Percentiles rank a stretch among this genome's conserved stretches.
These are phyloP conservation scores for Xanthoconium stramineum DNA, from an alignment of 768 basidiomycete species.

Conservation along the genomic window DNA sequence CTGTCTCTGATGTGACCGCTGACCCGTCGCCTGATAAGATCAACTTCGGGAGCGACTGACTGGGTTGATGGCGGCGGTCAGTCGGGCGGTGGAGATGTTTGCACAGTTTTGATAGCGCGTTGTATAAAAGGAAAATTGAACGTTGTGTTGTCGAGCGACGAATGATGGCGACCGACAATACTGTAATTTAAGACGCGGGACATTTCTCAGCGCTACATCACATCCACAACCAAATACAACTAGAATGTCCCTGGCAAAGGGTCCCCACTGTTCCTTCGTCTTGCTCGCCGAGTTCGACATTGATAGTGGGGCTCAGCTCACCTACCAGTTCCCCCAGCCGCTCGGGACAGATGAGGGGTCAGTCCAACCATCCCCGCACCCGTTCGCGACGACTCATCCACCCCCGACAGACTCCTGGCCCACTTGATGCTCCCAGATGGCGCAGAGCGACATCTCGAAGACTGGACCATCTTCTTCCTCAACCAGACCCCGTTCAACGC, in stretches of 20 bases:
- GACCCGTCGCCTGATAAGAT: conserved; percentile 18
- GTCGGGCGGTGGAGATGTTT: conserved; percentile 26
- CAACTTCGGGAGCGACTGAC: conserved; percentile 19
- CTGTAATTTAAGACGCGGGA: neutral
- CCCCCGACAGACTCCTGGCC: conserved; percentile 70
- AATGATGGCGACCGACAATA: conserved; percentile 5
- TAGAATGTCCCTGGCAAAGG: conserved; percentile 52
- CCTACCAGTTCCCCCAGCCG: conserved; percentile 94
- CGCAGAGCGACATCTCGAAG: conserved; percentile 89
- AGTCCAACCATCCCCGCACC: conserved; percentile 13
- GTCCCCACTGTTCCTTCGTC: conserved; percentile 86
- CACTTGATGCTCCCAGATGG: conserved; percentile 99
- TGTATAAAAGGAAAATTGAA: conserved; percentile 29
- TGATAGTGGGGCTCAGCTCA: conserved; percentile 86
- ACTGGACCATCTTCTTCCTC: conserved; percentile 98
- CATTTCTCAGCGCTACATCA: conserved; percentile 9
- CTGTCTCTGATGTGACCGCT: conserved; percentile 6
- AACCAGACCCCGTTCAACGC: conserved; percentile 91
- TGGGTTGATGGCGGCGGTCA: conserved; percentile 28
- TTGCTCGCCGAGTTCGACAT: conserved; percentile 99
- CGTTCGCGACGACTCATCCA: neutral
- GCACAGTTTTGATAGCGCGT: conserved; percentile 9
- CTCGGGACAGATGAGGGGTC: conserved; percentile 94
- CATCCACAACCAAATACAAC: neutral
- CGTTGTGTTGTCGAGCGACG: conserved; percentile 8